Conservation (phyloP, 805 yeast species). For the Brettanomyces bruxellensis region DNA sequence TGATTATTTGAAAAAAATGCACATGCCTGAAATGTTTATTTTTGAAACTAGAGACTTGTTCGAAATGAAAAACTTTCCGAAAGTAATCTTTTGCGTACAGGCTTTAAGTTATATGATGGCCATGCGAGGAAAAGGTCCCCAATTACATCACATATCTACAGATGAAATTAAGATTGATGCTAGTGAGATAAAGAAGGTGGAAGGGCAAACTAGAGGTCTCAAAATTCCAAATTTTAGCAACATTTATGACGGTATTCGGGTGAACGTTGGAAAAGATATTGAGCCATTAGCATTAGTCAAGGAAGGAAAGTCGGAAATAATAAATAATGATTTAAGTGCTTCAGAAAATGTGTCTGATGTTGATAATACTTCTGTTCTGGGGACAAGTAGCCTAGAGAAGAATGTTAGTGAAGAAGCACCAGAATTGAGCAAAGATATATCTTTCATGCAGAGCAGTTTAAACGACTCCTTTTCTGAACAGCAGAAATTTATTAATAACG, state of each 20-base stretch:
- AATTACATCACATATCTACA: slow-evolving; percentile 55
- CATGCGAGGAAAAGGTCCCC: slow-evolving; percentile 47
- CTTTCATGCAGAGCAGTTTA: background rate
- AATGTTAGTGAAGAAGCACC: background rate
- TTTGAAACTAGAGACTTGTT: slow-evolving; percentile 91
- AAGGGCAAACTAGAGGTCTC: slow-evolving; percentile 56
- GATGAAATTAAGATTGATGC: slow-evolving; percentile 47
- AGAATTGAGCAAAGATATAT: background rate
- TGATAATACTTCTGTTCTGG: too few species aligned
- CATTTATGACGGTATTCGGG: slow-evolving; percentile 26
- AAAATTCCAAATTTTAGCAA: slow-evolving; percentile 69
- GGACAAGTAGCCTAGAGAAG: background rate
- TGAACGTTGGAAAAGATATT: slow-evolving; percentile 22
- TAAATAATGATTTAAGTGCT: background rate
- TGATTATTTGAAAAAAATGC: slow-evolving; percentile 54
- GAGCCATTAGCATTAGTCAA: slow-evolving; percentile 11
- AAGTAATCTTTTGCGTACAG: slow-evolving; percentile 87
- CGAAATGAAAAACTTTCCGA: slow-evolving; percentile 86
- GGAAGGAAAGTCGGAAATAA: background rate
- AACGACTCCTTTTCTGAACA: background rate
- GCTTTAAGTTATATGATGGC: slow-evolving; percentile 73
- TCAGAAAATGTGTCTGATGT: background rate
- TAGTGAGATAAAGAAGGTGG: slow-evolving; percentile 61
- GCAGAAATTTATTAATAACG: background rate
- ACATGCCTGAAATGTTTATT: slow-evolving; percentile 78